Evolutionary conservation across 805 yeast species (phyloP), one percentile per base, ranked within the genome.

Genomic region (Naumovozyma dairenensis): DNA sequence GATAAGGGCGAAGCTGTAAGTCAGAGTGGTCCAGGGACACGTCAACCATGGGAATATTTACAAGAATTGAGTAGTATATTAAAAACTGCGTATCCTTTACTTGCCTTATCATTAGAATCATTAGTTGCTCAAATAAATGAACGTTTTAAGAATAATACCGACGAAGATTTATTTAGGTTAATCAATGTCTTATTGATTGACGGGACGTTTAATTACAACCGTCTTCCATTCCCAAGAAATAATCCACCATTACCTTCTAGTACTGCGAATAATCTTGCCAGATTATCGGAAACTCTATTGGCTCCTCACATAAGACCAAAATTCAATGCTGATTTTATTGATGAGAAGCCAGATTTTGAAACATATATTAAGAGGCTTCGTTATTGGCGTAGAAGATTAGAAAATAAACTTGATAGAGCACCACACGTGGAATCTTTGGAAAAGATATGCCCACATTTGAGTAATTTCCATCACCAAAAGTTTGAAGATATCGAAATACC

Each of bases 401-500:
- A 92, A 55, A 94, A 83, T 47, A 86, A 83, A 53, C 68, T 92
- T 39, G 97, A 92, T 55, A 70, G 94, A 43, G 71, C 93, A 38
- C 79, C 85, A 36, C 72, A 77, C 19, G 73, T 74, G 46, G 81
- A 86, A 32, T 81, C 86, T 46, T 60, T 92, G 42, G 98, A 92
- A 59, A 76, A 86, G 37, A 67, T 92, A 42, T 86, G 96, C 49
- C 96, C 97, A 12, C 97, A 89, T 48, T 67, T 92, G 57, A 80
- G 94, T 54, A 96, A 87, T 54, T 92, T 93, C 74, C 98, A 92
- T 60, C 95, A 92, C 56, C 97, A 92, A 57, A 89, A 86, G 60
- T 92, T 92, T 53, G 99, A 92, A 56, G 98, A 92, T 32, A 84
- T 92, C 38, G 98, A 92, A 56, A 77, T 92, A 38, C 98, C 98